These are phyloP conservation scores for Hibiscus trionum DNA, from an alignment of 345 rosid genomes.

Conservation along the genomic window DNA sequence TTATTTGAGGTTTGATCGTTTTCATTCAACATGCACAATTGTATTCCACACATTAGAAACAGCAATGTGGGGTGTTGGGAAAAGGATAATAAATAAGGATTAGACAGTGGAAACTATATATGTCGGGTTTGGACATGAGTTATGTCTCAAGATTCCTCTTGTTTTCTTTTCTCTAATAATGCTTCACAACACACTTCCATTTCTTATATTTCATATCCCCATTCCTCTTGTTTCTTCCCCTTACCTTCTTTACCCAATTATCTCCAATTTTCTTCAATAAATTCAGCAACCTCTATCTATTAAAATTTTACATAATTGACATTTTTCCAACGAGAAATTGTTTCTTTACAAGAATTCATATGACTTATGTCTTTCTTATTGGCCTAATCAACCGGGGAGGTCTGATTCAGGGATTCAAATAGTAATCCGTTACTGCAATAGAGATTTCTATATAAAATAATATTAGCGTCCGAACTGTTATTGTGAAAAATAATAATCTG, in stretches of 20 bases:
- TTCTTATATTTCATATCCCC: no score
- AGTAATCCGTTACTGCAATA: no score
- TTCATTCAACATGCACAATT: slow-evolving; percentile 9
- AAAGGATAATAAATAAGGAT: background rate
- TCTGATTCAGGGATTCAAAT: no score
- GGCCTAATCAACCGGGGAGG: no score
- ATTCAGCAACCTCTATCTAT: slow-evolving; percentile 9
- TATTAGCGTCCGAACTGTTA: no score
- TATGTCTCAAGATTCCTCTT: background rate
- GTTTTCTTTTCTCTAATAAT: background rate
- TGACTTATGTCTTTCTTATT: no score
- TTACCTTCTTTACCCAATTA: no score
- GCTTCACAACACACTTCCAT: background rate
- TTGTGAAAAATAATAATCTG: no score
- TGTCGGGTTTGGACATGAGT: background rate
- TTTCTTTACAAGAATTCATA: no score
- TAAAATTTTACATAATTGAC: background rate
- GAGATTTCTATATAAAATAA: no score
- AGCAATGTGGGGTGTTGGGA: background rate
- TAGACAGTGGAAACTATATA: background rate
- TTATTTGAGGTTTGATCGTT: slow-evolving; percentile 11
- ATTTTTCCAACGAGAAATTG: no score
- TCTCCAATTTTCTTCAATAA: background rate
- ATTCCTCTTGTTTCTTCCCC: no score
- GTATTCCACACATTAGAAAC: background rate